These are phyloP conservation scores for Albatrellus ellisii DNA, from an alignment of 768 basidiomycete genomes.

Conservation along the genomic window DNA sequence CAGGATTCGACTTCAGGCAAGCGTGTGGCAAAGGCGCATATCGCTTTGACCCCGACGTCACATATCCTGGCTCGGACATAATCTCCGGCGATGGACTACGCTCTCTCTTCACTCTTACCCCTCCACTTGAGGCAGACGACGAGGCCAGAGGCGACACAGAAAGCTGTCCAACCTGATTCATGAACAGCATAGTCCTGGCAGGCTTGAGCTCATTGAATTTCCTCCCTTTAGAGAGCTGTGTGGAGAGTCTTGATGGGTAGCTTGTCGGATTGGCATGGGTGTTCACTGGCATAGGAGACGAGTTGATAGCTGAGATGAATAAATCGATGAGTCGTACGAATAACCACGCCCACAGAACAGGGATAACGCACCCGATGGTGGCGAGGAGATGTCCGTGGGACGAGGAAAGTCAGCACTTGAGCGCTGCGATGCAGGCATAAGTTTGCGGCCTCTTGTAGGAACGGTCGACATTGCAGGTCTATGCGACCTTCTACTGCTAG, in stretches of 20 bases:
- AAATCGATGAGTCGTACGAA: too few relatives aligned
- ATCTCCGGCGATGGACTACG: slow-evolving; percentile 8
- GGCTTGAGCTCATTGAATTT: too few relatives aligned
- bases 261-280: too few relatives aligned
- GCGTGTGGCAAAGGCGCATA: slow-evolving; percentile 9
- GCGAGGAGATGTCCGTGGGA: too few relatives aligned
- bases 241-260: too few relatives aligned
- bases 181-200: neutral
- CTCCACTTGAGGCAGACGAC: slow-evolving; percentile 2
- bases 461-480: neutral
- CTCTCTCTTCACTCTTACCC: slow-evolving; percentile 10
- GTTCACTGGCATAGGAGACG: too few relatives aligned
- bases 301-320: too few relatives aligned
- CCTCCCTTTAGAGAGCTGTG: too few relatives aligned
- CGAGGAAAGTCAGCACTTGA: neutral
- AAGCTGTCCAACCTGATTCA: neutral
- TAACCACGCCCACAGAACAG: too few relatives aligned
- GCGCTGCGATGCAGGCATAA: too few relatives aligned
- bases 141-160: slow-evolving; percentile 4
- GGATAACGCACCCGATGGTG: too few relatives aligned
- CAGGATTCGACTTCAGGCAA: slow-evolving; percentile 5
- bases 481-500: neutral
- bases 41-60: slow-evolving; percentile 8
- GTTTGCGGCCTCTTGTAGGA: neutral
- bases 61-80: neutral